Evolutionary conservation across 148 eudicot species (phyloP).

Genomic region (Mesembryanthemum crystallinum): DNA sequence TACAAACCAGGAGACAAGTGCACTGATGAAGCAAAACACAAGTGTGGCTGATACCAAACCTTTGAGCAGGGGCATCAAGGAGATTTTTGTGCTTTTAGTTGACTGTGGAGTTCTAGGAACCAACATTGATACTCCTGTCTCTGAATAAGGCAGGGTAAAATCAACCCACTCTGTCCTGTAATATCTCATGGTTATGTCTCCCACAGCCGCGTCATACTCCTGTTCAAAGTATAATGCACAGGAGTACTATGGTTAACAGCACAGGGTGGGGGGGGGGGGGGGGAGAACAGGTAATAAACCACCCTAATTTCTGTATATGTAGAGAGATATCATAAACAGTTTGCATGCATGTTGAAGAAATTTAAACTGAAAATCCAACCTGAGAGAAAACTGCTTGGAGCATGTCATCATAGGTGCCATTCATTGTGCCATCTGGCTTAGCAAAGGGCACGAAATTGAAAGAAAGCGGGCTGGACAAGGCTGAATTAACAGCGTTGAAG

Average conservation of each 20-base stretch:
- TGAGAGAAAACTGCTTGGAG: constrained; percentile 16
- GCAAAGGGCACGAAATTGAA: constrained; percentile 15
- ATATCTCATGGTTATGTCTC: constrained; percentile 20
- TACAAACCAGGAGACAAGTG: constrained; percentile 27
- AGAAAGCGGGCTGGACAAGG: neutral
- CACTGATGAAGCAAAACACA: constrained; percentile 27
- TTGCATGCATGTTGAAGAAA: neutral
- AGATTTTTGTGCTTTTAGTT: neutral
- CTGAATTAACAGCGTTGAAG: constrained; percentile 21
- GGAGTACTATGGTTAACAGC: neutral
- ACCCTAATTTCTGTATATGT: too few relatives aligned
- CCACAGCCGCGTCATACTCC: constrained; percentile 27
- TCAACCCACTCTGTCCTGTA: constrained; percentile 21
- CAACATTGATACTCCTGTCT: constrained; percentile 25
- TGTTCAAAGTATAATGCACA: neutral
- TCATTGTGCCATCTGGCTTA: constrained; percentile 25
- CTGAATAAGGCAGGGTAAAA: constrained; percentile 21
- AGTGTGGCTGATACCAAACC: constrained; percentile 9
- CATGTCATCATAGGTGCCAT: constrained; percentile 31
- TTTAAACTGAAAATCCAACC: neutral
- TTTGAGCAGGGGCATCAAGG: neutral
- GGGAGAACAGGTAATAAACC: too few relatives aligned
- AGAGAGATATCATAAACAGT: too few relatives aligned
- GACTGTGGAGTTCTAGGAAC: constrained; percentile 8
- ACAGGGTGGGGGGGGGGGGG: neutral